These are phyloP conservation scores for Backusella sp. DNA, from an alignment of 192 early-diverging fungal species.

Conservation along the genomic window DNA sequence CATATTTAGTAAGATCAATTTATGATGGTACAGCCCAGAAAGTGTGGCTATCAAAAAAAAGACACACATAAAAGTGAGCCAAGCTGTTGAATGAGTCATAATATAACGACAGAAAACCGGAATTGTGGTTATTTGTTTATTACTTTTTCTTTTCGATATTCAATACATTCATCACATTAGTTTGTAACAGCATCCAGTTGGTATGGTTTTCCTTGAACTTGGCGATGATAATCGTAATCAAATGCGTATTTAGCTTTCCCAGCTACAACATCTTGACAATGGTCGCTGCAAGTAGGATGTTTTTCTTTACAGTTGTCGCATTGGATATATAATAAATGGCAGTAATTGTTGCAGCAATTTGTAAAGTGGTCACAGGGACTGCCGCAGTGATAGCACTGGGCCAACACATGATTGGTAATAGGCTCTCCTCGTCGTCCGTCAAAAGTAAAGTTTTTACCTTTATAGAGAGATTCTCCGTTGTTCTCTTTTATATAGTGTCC, in stretches of 20 bases:
- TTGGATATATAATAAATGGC: constrained; percentile 72
- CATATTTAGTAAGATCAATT: background rate
- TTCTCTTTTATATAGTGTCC: constrained; percentile 46
- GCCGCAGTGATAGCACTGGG: constrained; percentile 70
- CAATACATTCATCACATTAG: background rate
- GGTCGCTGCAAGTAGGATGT: constrained; percentile 41
- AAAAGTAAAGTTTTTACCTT: constrained; percentile 80
- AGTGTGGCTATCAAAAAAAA: background rate
- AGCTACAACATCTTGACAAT: constrained; percentile 39
- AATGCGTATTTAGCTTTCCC: constrained; percentile 18
- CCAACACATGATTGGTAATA: constrained; percentile 59
- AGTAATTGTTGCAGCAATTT: constrained; percentile 66
- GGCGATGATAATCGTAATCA: constrained; percentile 30
- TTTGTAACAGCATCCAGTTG: background rate
- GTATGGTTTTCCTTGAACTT: constrained; percentile 15
- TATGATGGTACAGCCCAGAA: background rate
- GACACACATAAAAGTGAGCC: background rate
- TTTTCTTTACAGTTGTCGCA: constrained; percentile 53
- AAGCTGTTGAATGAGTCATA: background rate
- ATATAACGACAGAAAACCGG: background rate
- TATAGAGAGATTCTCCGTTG: constrained; percentile 50
- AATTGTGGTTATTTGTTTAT: background rate
- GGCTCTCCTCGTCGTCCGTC: constrained; percentile 72
- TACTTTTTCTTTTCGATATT: background rate
- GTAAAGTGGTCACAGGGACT: constrained; percentile 59